Evolutionary conservation across 805 yeast species (phyloP).

Genomic region (Candida pini): DNA sequence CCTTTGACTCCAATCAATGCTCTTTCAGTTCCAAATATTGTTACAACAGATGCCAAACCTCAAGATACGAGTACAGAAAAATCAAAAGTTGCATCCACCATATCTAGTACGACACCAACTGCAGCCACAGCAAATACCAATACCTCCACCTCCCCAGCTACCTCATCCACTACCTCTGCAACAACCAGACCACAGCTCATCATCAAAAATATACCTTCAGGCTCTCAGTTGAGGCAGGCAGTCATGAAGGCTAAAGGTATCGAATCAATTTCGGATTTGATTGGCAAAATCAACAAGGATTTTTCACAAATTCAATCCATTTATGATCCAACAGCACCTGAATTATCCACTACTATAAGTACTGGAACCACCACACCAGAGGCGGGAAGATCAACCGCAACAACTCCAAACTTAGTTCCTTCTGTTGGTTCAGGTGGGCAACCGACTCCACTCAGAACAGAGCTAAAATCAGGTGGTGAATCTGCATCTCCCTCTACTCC

Average conservation of each 20-base stretch:
- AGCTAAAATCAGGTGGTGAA: not conserved
- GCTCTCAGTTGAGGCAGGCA: conserved; percentile 49
- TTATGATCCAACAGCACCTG: conserved; percentile 13
- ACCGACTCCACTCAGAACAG: not conserved
- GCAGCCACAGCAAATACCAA: not conserved
- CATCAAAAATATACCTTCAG: conserved; percentile 42
- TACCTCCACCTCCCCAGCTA: conserved; percentile 1
- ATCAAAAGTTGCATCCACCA: not conserved
- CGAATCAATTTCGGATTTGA: conserved; percentile 61
- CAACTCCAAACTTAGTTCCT: not conserved
- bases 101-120: conserved; percentile 1
- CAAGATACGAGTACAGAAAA: not conserved
- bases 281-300: conserved; percentile 56
- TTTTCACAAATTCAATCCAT: conserved; percentile 24
- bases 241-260: conserved; percentile 74
- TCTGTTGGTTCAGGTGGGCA: conserved; percentile 1
- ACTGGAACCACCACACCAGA: too few species aligned
- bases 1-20: conserved; percentile 6
- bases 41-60: not conserved
- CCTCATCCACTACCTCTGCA: conserved; percentile 2
- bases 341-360: conserved; percentile 1
- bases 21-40: not conserved
- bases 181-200: conserved; percentile 16
- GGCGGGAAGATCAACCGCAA: not conserved
- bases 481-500: not conserved